Evolutionary conservation across 352 stramenopile genomes (phyloP).

Genomic region (Plasmopara viticola): DNA sequence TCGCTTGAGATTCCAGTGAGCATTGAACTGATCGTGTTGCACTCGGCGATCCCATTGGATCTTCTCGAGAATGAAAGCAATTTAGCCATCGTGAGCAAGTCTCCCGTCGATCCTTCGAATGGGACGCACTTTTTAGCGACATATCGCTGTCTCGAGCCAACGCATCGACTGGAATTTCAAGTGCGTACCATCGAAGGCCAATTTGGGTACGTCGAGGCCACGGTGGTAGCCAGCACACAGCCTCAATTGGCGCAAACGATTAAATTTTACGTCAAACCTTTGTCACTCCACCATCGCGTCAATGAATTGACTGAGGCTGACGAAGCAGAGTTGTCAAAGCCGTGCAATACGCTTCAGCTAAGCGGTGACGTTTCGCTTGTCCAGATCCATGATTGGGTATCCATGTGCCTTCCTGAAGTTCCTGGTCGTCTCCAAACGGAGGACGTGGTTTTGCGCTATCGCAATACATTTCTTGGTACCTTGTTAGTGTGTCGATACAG

Average conservation of each 20-base stretch:
- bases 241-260: slow-evolving; percentile 63
- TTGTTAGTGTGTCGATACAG: slow-evolving; percentile 69
- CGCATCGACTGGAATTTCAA: slow-evolving; percentile 71
- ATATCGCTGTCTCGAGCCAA: slow-evolving; percentile 73
- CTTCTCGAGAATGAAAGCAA: slow-evolving; percentile 74
- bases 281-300: slow-evolving; percentile 77
- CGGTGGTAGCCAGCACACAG: slow-evolving; percentile 55
- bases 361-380: slow-evolving; percentile 72
- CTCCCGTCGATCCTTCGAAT: slow-evolving; percentile 37
- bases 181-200: slow-evolving; percentile 83
- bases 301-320: slow-evolving; percentile 48
- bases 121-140: slow-evolving; percentile 68
- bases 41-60: slow-evolving; percentile 69
- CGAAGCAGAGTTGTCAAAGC: slow-evolving; percentile 42
- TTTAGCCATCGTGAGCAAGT: slow-evolving; percentile 70
- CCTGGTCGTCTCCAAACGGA: slow-evolving; percentile 64
- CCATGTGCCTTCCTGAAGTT: slow-evolving; percentile 70
- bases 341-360: slow-evolving; percentile 62
- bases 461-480: slow-evolving; percentile 69
- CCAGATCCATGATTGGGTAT: slow-evolving; percentile 85
- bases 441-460: slow-evolving; percentile 66
- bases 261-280: slow-evolving; percentile 73
- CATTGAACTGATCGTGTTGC: slow-evolving; percentile 71
- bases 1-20: slow-evolving; percentile 75
- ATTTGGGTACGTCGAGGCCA: slow-evolving; percentile 72